These are phyloP conservation scores for Aphanocladium album DNA, from an alignment of 2,329 filamentous ascomycete species.

Conservation along the genomic window DNA sequence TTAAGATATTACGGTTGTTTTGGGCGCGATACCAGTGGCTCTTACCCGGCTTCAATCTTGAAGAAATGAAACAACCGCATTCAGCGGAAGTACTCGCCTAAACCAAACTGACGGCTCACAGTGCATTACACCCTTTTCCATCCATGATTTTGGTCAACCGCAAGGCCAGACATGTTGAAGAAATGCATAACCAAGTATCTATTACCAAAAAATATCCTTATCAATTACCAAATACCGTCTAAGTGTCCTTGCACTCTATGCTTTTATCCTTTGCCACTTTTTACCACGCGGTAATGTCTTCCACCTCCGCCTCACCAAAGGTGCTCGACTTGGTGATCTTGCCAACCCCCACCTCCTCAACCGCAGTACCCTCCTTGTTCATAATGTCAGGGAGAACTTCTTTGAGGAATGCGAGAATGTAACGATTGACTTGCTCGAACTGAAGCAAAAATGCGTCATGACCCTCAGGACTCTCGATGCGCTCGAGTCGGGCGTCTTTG, in stretches of 20 bases:
- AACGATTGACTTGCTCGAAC: slow-evolving; percentile 92
- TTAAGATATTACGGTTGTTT: too few species aligned
- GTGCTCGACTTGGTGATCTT: slow-evolving; percentile 79
- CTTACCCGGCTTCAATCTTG: too few species aligned
- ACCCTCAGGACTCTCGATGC: slow-evolving; percentile 89
- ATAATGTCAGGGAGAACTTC: slow-evolving; percentile 87
- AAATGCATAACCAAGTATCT: too few species aligned
- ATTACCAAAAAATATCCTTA: neutral
- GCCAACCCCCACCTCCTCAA: slow-evolving; percentile 49
- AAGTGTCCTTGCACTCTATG: too few species aligned
- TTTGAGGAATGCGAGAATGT: slow-evolving; percentile 78
- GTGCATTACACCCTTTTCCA: too few species aligned
- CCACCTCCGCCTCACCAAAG: slow-evolving; percentile 92
- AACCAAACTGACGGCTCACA: too few species aligned
- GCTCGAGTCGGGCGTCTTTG: slow-evolving; percentile 69
- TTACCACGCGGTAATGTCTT: slow-evolving; percentile 92
- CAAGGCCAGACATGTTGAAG: too few species aligned
- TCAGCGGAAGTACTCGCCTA: too few species aligned
- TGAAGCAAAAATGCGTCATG: slow-evolving; percentile 95
- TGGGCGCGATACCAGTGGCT: too few species aligned
- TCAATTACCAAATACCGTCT: neutral
- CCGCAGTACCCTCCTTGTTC: slow-evolving; percentile 51
- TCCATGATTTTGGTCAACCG: too few species aligned
- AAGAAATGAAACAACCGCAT: too few species aligned
- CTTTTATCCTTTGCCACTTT: too few species aligned